Evolutionary conservation across 345 rosid genomes (phyloP).

Genomic region (Murraya koenigii): DNA sequence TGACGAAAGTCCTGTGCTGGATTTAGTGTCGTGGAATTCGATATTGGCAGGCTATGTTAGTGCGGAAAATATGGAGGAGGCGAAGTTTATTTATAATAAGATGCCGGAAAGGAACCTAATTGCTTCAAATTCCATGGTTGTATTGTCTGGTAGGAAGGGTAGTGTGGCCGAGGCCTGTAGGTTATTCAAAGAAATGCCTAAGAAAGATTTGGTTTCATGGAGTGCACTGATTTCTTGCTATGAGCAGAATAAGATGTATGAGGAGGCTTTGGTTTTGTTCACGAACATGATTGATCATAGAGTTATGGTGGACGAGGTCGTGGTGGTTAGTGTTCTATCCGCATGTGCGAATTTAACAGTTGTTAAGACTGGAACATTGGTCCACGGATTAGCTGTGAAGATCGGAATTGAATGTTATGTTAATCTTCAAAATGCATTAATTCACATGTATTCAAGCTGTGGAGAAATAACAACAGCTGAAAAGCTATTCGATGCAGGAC

Average conservation of each 20-base stretch:
- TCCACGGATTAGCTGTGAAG: slow-evolving; percentile 41
- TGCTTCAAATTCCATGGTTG: slow-evolving; percentile 65
- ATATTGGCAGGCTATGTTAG: slow-evolving; percentile 52
- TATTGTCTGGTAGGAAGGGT: slow-evolving; percentile 44
- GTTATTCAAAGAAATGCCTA: slow-evolving; percentile 39
- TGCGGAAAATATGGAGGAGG: slow-evolving; percentile 40
- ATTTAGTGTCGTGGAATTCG: slow-evolving; percentile 61
- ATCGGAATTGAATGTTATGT: slow-evolving; percentile 43
- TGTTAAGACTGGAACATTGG: slow-evolving; percentile 25
- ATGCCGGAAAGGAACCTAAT: slow-evolving; percentile 51
- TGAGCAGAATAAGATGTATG: slow-evolving; percentile 42
- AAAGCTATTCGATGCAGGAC: slow-evolving; percentile 34
- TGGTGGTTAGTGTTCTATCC: slow-evolving; percentile 43
- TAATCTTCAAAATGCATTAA: slow-evolving; percentile 61
- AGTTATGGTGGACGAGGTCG: slow-evolving; percentile 46
- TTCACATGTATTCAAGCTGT: slow-evolving; percentile 49
- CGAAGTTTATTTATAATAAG: slow-evolving; percentile 31
- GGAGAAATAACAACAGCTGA: slow-evolving; percentile 41
- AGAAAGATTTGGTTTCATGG: slow-evolving; percentile 58
- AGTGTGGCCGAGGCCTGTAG: slow-evolving; percentile 36
- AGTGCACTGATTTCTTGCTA: slow-evolving; percentile 57
- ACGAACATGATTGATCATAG: slow-evolving; percentile 33
- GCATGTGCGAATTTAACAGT: slow-evolving; percentile 35
- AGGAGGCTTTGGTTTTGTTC: slow-evolving; percentile 41
- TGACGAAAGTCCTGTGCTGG: slow-evolving; percentile 45